Conservation (phyloP, 1,284 basidiomycete species). For the Phlebopus sp. region DNA sequence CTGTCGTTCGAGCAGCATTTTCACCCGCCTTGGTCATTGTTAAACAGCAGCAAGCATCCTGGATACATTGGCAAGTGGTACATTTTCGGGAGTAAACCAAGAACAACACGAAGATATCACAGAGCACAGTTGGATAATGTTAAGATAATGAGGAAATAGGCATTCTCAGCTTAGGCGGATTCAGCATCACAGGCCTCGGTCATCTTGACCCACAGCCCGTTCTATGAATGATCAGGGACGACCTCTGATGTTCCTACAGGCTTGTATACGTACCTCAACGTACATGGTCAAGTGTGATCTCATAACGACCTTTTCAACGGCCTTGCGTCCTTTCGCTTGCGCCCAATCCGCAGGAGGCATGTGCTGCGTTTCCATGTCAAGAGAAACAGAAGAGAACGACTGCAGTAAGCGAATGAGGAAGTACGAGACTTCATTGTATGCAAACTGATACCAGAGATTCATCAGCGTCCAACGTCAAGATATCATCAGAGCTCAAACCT, state of each 20-base stretch:
- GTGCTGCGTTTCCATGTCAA: slow-evolving; percentile 32
- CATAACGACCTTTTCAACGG: slow-evolving; percentile 26
- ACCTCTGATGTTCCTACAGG: neutral
- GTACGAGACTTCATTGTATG: slow-evolving; percentile 40
- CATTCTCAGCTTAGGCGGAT: neutral
- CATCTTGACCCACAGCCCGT: slow-evolving; percentile 27
- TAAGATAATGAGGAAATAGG: neutral
- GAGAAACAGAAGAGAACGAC: slow-evolving; percentile 29
- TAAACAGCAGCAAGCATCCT: too few relatives aligned
- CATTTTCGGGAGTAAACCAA: neutral
- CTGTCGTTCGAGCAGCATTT: slow-evolving; percentile 20
- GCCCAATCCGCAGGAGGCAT: slow-evolving; percentile 30
- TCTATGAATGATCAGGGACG: slow-evolving; percentile 12
- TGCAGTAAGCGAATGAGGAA: slow-evolving; percentile 41
- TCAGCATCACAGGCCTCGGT: slow-evolving; percentile 12
- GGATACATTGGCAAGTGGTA: too few relatives aligned
- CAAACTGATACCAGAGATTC: slow-evolving; percentile 30
- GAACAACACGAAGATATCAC: neutral
- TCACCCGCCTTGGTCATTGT: neutral
- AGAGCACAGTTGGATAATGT: neutral
- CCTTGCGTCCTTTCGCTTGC: slow-evolving; percentile 19
- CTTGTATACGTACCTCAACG: slow-evolving; percentile 23
- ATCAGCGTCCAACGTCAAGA: neutral
- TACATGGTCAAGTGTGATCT: slow-evolving; percentile 52
- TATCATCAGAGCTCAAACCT: slow-evolving; percentile 21